Evolutionary conservation across 2,329 filamentous ascomycete genomes (phyloP), one percentile per base, ranked within the genome.

Genomic region (Neofusicoccum parvum): DNA sequence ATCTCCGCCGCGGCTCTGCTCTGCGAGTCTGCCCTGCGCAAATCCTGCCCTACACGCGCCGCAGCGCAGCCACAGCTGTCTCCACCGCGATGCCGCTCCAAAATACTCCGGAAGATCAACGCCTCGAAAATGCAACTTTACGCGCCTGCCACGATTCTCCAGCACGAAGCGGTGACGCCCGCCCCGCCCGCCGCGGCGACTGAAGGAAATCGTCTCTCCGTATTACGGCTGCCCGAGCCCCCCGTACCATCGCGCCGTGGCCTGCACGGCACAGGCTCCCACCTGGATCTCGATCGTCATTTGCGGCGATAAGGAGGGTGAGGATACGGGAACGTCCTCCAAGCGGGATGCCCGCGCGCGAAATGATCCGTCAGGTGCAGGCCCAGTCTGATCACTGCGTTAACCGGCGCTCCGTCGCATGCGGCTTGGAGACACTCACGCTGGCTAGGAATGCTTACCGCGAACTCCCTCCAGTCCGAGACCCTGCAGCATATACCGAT

Each of bases 321-420:
- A 15, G 56, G 27, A 23, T 14, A 20, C 5, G 72, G 69, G 39
- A 74, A 71, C 37, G 67, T 71, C 65, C 67, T 68, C 72, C 72
- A 76, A 27, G 73, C 72, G 45, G 74, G 72, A 62, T 70, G 68
- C 9, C 75, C 75, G 70, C 76, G 70, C n/a, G 78, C 78, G 68
- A 80, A 80, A 37, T 74, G 71, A 67, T 80, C 75, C n/a, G 76
- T 72, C 59, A 80, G 75, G 66, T 74, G 73, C 36, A 80, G 71
- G 3, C 78, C 78, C 37, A 78, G 56, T 67, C 79, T 81, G 62
- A 37, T 48, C 5, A 34, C 59, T 27, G 65, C 54, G 72, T 76
- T 36, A 76, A 75, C 27, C 73, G 69, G 68, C 50, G 62, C 60
- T 50, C 62, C 23, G 11, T 37, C 43, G 15, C 32, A 48, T 10